phyloP scores from a whole-genome alignment of 495 filamentous ascomycete species.

The Cudoniella acicularis region DNA sequence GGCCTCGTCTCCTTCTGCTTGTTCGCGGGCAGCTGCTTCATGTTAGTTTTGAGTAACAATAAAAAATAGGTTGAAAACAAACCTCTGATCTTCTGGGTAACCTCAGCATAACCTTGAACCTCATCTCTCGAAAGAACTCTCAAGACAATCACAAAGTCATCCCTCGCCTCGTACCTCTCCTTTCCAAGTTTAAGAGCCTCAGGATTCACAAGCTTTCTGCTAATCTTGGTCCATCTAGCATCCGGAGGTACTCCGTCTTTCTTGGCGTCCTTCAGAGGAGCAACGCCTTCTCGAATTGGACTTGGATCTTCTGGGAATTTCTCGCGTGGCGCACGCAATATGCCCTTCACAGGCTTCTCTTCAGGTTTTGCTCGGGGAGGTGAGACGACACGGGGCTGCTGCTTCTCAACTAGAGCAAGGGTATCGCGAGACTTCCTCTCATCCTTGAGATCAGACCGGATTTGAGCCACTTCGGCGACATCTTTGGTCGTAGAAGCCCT shows the following conservation, averaged over 20 bases:
- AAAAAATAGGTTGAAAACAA: conserved; percentile 17
- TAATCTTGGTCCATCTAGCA: conserved; percentile 88
- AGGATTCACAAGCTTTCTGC: conserved; percentile 76
- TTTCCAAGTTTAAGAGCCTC: conserved; percentile 71
- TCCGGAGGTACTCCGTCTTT: conserved; percentile 69
- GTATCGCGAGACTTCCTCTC: conserved; percentile 15
- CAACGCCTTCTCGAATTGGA: conserved; percentile 81
- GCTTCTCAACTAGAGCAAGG: conserved; percentile 26
- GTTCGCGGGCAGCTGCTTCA: conserved; percentile 21
- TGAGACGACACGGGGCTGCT: conserved; percentile 46
- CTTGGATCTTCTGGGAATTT: conserved; percentile 78
- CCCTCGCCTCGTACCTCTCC: conserved; percentile 76
- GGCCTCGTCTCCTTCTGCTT: background rate
- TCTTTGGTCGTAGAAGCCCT: conserved; percentile 18
- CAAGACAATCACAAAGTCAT: conserved; percentile 82
- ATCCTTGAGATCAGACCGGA: conserved; percentile 17
- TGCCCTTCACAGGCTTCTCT: conserved; percentile 58
- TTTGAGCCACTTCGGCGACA: conserved; percentile 15
- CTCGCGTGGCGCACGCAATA: conserved; percentile 65
- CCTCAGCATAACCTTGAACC: conserved; percentile 72
- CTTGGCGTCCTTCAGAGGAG: conserved; percentile 74
- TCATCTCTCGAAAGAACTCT: conserved; percentile 76
- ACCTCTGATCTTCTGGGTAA: conserved; percentile 77
- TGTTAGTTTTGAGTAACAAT: conserved; percentile 4
- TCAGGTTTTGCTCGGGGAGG: conserved; percentile 46